Base-by-base conservation (phyloP, 2,329 filamentous ascomycete genomes). In the Tothia fuscella region DNA sequence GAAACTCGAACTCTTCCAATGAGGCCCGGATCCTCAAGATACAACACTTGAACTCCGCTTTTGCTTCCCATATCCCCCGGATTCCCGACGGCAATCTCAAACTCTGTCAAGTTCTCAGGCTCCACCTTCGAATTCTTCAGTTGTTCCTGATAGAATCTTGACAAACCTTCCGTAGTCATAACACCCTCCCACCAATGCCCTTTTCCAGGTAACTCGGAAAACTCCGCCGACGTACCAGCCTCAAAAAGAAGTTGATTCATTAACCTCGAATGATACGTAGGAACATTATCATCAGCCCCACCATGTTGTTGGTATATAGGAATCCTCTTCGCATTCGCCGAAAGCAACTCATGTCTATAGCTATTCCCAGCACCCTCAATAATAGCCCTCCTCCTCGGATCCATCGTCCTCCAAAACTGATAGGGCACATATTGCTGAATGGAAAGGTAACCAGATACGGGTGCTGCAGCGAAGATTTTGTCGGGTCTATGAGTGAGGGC, bases 391-490 rank as follows among this genome's bases (percentile, higher is more conserved):
- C 68, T 62, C 14, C 59, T 53, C n/a, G 73, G 67, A 46, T 76
- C 68, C n/a, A 64, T 59, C 37, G 67, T 62, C 25, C 63, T 64
- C 72, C 72, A 77, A 46, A 76, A 58, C 26, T 64, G 60, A 47
- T 72, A 76, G 17, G 74, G 66, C 2, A 76, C 72, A 50, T 77
- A 78, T 61, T 59, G 66, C 46, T 75, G 69, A 42, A 76, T 76
- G 2, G 70, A 74, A 1, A 68, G 61, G 52, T 77, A 77, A 16
- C 71, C 72, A 2, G 72, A 76, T 6, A 76, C 57, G n/a, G 72
- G 68, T 10, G 68, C 67, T 16, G 70, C 72, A 16, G 70, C 72
- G 28, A 75, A 59, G 26, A 76, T 56, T 35, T 68, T 71, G 50
- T 76, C 72, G 13, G 72, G 73, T 19, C 63, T 59, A 53, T 77